Base-by-base conservation (phyloP, 2,329 filamentous ascomycete species). In the Xylaria sp. region DNA sequence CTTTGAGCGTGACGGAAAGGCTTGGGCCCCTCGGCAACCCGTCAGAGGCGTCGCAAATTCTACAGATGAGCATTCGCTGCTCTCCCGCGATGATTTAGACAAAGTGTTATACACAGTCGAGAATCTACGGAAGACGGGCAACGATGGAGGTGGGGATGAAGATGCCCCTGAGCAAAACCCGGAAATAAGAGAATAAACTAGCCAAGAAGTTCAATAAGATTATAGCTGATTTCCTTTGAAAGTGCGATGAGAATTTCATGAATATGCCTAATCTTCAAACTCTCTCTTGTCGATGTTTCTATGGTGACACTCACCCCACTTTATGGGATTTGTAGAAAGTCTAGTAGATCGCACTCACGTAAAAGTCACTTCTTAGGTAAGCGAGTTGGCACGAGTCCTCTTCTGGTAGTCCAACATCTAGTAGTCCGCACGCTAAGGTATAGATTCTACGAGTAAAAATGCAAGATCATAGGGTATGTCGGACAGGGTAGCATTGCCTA, bases 121-220 rank as follows among this genome's bases (percentile, higher is more conserved):
- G 56, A 72, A 72, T 47, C 64, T 76, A 37, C 73, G 74, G 14
- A 76, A 76, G 68, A 74, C 71, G 17, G 72, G 69, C 11, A 57
- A 67, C 7, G 69, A 71, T 28, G 70, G 69, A 17, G 69, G 42
- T 2, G 68, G 17, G 7, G 67, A 67, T 2, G 67, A 57, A 12
- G 62, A 50, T n/a, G 51, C 31, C 4, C 40, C 57, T 31, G 56
- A 55, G 31, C 57, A 50, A 53, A 53, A 28, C 38, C 14, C 28
- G 4, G 38, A 46, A 25, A 58, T 25, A 33, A 56, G 42, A 53
- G 42, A 31, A 8, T 52, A 59, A 42, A 50, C 6, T 47, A 55
- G 43, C 9, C 38, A 7, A 46, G 23, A n/a, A 50, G n/a, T 7
- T 8, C 6, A 50, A 42, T 1, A 49, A 46, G 12, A 38, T 37